Conservation (phyloP, 148 eudicot genomes). For the Camellia granthamiana region DNA sequence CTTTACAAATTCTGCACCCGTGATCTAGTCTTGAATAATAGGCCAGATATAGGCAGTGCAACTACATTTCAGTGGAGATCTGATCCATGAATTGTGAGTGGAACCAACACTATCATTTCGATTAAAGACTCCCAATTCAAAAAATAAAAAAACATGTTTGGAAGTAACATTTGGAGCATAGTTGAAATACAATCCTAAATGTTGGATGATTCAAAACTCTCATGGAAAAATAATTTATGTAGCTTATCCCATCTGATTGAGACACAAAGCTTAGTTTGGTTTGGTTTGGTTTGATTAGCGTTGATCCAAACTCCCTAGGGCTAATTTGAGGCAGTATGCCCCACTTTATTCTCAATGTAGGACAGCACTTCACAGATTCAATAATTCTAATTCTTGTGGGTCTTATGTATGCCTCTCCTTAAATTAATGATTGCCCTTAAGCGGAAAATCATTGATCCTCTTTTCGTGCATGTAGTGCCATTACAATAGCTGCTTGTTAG, state of each 20-base stretch:
- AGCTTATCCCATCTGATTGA: no score
- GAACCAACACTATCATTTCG: slow-evolving; percentile 4
- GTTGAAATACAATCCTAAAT: not conserved
- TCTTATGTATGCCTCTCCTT: not conserved
- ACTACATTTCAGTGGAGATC: not conserved
- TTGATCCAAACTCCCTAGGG: no score
- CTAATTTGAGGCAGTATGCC: not conserved
- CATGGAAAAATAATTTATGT: not conserved
- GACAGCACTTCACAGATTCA: not conserved
- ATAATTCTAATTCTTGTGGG: not conserved
- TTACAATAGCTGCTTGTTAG: not conserved
- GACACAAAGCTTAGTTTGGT: no score
- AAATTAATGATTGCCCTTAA: not conserved
- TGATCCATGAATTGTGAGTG: not conserved
- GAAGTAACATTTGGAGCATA: no score
- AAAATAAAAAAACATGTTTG: no score
- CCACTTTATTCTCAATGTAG: not conserved
- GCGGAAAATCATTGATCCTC: not conserved
- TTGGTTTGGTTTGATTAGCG: no score
- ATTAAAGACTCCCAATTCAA: not conserved
- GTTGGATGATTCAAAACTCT: not conserved
- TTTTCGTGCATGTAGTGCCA: not conserved
- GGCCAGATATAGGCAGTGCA: not conserved
- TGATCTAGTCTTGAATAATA: not conserved
- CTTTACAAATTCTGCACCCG: no score